Conservation (phyloP, 371 early-diverging fungal genomes). For the Umbelopsis sp. region DNA sequence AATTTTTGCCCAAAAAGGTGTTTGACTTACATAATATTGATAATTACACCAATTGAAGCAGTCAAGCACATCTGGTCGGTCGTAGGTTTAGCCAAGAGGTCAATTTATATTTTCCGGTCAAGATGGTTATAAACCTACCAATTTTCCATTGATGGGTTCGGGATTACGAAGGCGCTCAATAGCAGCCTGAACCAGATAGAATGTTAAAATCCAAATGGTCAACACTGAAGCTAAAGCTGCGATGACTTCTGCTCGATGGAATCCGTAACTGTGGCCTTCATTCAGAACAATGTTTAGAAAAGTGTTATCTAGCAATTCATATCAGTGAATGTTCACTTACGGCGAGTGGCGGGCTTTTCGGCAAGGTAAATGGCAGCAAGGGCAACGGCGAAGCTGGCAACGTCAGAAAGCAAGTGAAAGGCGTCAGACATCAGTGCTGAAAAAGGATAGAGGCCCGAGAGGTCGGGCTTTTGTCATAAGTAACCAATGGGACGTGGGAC, state of each 20-base stretch:
- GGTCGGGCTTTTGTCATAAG: constrained; percentile 13
- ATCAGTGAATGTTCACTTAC: constrained; percentile 29
- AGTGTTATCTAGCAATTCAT: constrained; percentile 1
- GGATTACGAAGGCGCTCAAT: constrained; percentile 75
- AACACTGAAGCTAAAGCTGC: constrained; percentile 82
- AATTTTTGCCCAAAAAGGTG: not conserved
- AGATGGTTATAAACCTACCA: constrained; percentile 32
- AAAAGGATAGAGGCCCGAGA: not conserved
- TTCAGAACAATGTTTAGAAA: not conserved
- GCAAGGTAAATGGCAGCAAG: constrained; percentile 73
- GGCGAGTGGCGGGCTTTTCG: constrained; percentile 68
- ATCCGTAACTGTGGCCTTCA: constrained; percentile 78
- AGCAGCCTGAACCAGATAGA: constrained; percentile 75
- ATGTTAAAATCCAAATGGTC: constrained; percentile 84
- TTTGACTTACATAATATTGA: constrained; percentile 74
- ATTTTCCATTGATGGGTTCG: constrained; percentile 71
- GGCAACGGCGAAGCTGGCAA: constrained; percentile 76
- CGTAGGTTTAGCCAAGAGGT: not conserved
- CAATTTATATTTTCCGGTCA: not conserved
- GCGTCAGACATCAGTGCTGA: constrained; percentile 76
- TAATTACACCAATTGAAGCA: constrained; percentile 73
- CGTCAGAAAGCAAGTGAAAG: constrained; percentile 77
- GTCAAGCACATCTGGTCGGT: constrained; percentile 66
- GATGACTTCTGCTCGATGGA: constrained; percentile 84
- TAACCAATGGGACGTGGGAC: not conserved